These are phyloP conservation scores for Kluyveromyces sp. DNA, from an alignment of 1,139 yeast species.

Conservation along the genomic window DNA sequence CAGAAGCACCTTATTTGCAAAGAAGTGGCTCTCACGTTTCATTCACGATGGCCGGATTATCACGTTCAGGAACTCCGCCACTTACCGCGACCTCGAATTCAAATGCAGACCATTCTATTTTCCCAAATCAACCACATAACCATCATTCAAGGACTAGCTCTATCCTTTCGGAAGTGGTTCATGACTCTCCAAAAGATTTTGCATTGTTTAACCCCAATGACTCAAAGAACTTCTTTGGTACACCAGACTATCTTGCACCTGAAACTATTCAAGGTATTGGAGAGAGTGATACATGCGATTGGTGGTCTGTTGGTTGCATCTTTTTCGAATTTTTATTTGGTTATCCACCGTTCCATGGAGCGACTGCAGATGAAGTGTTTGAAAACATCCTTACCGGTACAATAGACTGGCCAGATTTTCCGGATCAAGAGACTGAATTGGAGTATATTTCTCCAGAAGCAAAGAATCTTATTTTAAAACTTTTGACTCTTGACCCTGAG, in stretches of 20 bases:
- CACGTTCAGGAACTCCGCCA: constrained; percentile 27
- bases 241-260: constrained; percentile 97
- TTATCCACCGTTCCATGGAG: constrained; percentile 89
- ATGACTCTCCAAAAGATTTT: constrained; percentile 28
- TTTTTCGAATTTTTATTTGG: constrained; percentile 89
- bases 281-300: constrained; percentile 83
- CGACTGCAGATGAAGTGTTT: constrained; percentile 73
- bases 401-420: constrained; percentile 76
- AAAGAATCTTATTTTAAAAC: constrained; percentile 57
- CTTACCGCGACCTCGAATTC: constrained; percentile 10
- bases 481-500: constrained; percentile 57
- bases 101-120: constrained; percentile 11
- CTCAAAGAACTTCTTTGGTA: constrained; percentile 73
- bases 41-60: constrained; percentile 21
- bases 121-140: constrained; percentile 6
- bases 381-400: constrained; percentile 64
- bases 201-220: constrained; percentile 68
- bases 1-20: constrained; percentile 28
- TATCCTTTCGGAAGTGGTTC: constrained; percentile 6
- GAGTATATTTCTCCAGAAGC: constrained; percentile 59
- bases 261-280: constrained; percentile 85
- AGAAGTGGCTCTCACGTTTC: constrained; percentile 28
- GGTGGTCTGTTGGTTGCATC: constrained; percentile 99
- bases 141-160: constrained; percentile 7
- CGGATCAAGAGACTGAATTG: constrained; percentile 43